Percentiles rank a stretch among this genome's conserved stretches.
These are phyloP conservation scores for Buxus sempervirens DNA, from an alignment of 164 flowering plant genomes.

Conservation along the genomic window DNA sequence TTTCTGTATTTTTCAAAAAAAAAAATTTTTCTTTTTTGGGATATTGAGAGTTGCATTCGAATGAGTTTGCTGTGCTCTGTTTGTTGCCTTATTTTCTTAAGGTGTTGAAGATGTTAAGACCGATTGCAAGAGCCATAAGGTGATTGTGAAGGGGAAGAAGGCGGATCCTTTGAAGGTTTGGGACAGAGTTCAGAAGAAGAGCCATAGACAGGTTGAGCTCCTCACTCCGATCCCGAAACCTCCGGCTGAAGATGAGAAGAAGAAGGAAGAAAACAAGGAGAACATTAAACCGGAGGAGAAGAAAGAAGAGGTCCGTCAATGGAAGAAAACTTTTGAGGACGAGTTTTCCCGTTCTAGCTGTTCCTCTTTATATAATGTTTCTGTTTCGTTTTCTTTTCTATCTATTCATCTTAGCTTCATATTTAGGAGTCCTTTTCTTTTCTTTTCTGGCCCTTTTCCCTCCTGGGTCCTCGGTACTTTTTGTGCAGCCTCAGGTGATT, in stretches of 20 bases:
- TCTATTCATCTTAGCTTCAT: not conserved
- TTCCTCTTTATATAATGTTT: not conserved
- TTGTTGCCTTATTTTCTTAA: constrained; percentile 15
- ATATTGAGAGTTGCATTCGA: no score
- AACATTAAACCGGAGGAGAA: constrained; percentile 52
- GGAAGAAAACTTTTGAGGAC: not conserved
- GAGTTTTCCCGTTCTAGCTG: constrained; percentile 7
- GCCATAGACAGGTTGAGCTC: constrained; percentile 65
- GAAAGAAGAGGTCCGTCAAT: constrained; percentile 51
- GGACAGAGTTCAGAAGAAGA: constrained; percentile 62
- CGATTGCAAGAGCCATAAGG: constrained; percentile 57
- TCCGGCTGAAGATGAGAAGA: constrained; percentile 43
- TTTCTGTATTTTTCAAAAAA: not conserved
- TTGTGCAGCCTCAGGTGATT: constrained; percentile 43
- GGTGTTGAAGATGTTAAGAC: constrained; percentile 73
- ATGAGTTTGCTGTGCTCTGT: not conserved
- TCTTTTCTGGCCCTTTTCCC: no score
- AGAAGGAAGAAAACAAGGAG: constrained; percentile 38
- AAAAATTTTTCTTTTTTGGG: no score
- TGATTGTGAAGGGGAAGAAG: constrained; percentile 72
- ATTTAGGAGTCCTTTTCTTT: no score
- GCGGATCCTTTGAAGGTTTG: constrained; percentile 75
- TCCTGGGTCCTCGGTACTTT: not conserved
- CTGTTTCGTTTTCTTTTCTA: not conserved
- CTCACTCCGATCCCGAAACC: constrained; percentile 70